Conservation (phyloP, 352 stramenopile species). For the Phytophthora agathidicida region DNA sequence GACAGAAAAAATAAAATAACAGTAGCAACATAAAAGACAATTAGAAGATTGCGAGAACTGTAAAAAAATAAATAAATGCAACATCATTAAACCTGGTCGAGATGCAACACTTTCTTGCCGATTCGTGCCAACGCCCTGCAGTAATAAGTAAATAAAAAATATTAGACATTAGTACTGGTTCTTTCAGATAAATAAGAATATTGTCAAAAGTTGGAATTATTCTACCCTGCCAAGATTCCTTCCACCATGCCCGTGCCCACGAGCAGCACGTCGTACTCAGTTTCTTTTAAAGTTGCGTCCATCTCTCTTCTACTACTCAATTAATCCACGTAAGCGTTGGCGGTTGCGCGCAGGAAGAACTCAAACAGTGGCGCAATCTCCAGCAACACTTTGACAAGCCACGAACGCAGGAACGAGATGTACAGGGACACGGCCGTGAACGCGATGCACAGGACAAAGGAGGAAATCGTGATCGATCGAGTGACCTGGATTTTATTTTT, state of each 20-base stretch:
- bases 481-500: background rate
- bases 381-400: constrained; percentile 28
- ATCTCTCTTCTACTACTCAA: constrained; percentile 20
- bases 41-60: too few species aligned
- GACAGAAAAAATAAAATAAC: background rate
- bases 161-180: too few species aligned
- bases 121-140: constrained; percentile 63
- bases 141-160: too few species aligned
- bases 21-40: too few species aligned
- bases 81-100: constrained; percentile 61
- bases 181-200: too few species aligned
- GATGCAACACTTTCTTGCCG: constrained; percentile 79
- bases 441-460: constrained; percentile 23
- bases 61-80: background rate
- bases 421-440: constrained; percentile 38
- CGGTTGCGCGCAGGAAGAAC: constrained; percentile 31
- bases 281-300: constrained; percentile 62
- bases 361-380: constrained; percentile 28
- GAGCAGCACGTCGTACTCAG: constrained; percentile 76
- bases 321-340: constrained; percentile 29
- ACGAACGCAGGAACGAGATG: constrained; percentile 39
- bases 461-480: constrained; percentile 29
- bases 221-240: constrained; percentile 74
- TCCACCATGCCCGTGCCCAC: constrained; percentile 85
- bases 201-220: background rate